Base-by-base conservation (phyloP, 73 alveolate genomes). In the Tetrahymena malaccensis region DNA sequence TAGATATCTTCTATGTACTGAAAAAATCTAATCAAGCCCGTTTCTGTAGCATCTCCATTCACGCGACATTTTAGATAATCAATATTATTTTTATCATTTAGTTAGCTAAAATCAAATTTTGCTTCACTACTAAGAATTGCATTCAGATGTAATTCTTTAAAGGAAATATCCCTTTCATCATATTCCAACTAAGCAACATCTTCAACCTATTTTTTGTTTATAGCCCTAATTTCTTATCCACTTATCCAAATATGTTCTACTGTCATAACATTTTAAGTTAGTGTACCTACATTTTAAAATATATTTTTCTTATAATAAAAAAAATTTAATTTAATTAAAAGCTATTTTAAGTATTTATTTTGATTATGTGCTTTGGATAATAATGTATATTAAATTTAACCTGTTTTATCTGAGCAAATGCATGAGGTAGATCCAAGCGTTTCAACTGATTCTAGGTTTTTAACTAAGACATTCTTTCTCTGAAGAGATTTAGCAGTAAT, bases 381-480 rank as follows among this genome's bases (percentile, higher is more conserved):
- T 44, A 44, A 44, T 2, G 3, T 9, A 44, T 13, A 4, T 44
- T 17, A 44, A 44, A 7, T 44, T 4, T 44, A 13, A 58, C 99
- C 99, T 9, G 99, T 98, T 95, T 98, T 98, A 94, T 98, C 99
- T 25, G 98, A 96, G 96, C 99, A 98, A 43, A 98, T 98, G 96
- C 99, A 98, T 17, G 98, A 55, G 38, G 98, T 98, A n/a, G 99
- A 97, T 10, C 99, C 99, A 27, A 98, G 94, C 35, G 98, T 97
- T 83, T 98, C 99, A 38, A 98, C 98, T 17, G 99, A 96, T 83
- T 98, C 98, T n/a, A 98, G 93, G 93, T 98, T 98, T 96, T 97
- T 98, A 93, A 98, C 99, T 58, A 97, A 94, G 35, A 97, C 98
- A 55, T 84, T 37, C 85, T 96, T 85, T 34, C 70, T 96, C 25